Evolutionary conservation across 371 early-diverging fungal genomes (phyloP), one percentile per base, ranked within the genome.

Genomic region (Zopfochytrium polystomum): DNA sequence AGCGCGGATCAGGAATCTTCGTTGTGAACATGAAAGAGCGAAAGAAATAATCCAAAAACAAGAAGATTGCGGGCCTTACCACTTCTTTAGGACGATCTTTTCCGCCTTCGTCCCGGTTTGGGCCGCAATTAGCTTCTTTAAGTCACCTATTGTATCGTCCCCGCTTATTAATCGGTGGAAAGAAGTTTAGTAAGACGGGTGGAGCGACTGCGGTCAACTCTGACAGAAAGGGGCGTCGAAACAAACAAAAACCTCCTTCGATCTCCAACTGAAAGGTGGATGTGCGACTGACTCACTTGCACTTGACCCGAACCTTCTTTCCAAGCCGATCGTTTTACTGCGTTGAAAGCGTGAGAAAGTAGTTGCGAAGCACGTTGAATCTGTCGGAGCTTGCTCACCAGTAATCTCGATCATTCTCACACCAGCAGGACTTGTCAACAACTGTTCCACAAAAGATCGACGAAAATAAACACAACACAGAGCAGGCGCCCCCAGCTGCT

Each of bases 21-120:
- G n/a, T n/a, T n/a, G n/a, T n/a, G n/a, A n/a, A n/a, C n/a, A n/a
- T n/a, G n/a, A n/a, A n/a, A n/a, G n/a, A n/a, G n/a, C n/a, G n/a
- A n/a, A n/a, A n/a, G n/a, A n/a, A n/a, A n/a, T n/a, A n/a, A n/a
- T n/a, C n/a, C n/a, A n/a, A n/a, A n/a, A n/a, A n/a, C n/a, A n/a
- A n/a, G n/a, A n/a, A n/a, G n/a, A n/a, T n/a, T n/a, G n/a, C n/a
- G n/a, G 48, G n/a, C 11, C 38, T 35, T 78, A 88, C 91, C 93
- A 91, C 69, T 95, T 93, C 75, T 94, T 95, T 42, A 96, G 78
- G 2, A 92, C 85, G 69, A 96, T 92, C 75, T 92, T 94, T 46
- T 87, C 82, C 43, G 90, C 80, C 58, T 88, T 87, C 5, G 97
- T 95, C 68, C 97, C 97, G 22, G 89, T 91, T 72, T 92, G 94